Base-by-base conservation (phyloP, 2,329 filamentous ascomycete species). In the Nothomitra cinnamomea region DNA sequence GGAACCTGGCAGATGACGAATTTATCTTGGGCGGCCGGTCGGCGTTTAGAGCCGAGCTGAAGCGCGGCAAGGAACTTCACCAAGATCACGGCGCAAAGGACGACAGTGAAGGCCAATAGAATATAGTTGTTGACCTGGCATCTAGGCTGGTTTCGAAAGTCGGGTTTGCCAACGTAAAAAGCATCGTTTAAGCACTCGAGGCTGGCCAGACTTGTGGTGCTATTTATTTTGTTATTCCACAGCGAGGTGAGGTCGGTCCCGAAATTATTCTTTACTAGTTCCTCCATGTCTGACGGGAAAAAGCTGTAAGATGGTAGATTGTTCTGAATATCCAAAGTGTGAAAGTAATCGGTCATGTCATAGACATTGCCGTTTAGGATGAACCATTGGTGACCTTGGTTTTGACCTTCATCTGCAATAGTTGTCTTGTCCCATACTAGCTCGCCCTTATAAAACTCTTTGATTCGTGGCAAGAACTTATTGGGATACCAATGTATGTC, bases 1-100 rank as follows among this genome's bases (percentile, higher is more conserved):
- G 92, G 92, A 32, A 98, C 88, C 67, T 95, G 88, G 68, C 92
- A 96, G 60, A 98, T 96, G 61, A 98, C 89, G 62, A 98, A 98
- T 66, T 96, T 98, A 68, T 98, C 92, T 67, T 96, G 92, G 38
- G 88, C 85, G 4, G 85, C 77, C 2, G 92, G 92, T 17, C 87
- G 82, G 56, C 86, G 80, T 71, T 95, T 95, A 3, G 88, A 88
- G 47, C 90, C 89, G 56, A 98, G 86, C 63, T 95, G 92, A 42
- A 98, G 75, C 12, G 92, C 92, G 52, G 92, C 82, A 63, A 98
- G 66, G 70, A 98, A 98, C 69, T 96, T 98, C 69, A 85, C 70
- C 51, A 81, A 63, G 58, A 96, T 89, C 57, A 95, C 85, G 1
- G 76, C 57, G 64, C 84, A 87, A 53, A 98, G 72, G 12, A 96